These are phyloP conservation scores for Agrostemma githago DNA, from an alignment of 148 eudicot genomes.

Conservation along the genomic window DNA sequence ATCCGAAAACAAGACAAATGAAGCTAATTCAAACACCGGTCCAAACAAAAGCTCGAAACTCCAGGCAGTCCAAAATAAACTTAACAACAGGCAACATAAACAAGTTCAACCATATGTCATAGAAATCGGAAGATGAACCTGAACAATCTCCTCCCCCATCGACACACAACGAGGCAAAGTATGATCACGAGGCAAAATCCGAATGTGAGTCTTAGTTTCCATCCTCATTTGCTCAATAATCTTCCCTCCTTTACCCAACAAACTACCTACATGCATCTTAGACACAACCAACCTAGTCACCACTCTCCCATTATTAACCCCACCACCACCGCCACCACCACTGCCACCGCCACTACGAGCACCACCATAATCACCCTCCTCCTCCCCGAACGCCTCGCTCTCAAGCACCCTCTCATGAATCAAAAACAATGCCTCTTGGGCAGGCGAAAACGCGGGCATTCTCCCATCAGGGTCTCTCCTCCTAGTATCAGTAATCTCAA, in stretches of 20 bases:
- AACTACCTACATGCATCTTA: constrained; percentile 86
- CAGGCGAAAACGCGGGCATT: constrained; percentile 83
- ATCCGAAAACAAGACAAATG: constrained; percentile 8
- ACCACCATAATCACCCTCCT: constrained; percentile 43
- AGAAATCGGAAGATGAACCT: constrained; percentile 47
- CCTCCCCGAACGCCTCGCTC: constrained; percentile 56
- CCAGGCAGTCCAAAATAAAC: constrained; percentile 21
- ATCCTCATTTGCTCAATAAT: constrained; percentile 97
- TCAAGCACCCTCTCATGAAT: constrained; percentile 90
- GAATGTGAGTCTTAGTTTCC: constrained; percentile 93
- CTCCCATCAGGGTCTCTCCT: constrained; percentile 90
- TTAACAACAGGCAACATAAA: constrained; percentile 12
- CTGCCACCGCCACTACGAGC: constrained; percentile 28
- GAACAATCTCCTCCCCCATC: constrained; percentile 96
- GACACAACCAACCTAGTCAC: constrained; percentile 97
- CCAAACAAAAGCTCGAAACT: constrained; percentile 14
- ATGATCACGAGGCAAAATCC: constrained; percentile 90
- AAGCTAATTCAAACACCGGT: constrained; percentile 3
- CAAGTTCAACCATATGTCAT: constrained; percentile 13
- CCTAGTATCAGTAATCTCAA: constrained; percentile 87
- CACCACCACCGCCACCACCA: constrained; percentile 29
- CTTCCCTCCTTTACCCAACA: constrained; percentile 97
- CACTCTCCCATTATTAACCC: constrained; percentile 36
- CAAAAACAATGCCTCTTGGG: constrained; percentile 87
- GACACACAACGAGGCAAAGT: constrained; percentile 83